phyloP scores from a whole-genome alignment of 148 eudicot genomes.

The Arbutus unedo region DNA sequence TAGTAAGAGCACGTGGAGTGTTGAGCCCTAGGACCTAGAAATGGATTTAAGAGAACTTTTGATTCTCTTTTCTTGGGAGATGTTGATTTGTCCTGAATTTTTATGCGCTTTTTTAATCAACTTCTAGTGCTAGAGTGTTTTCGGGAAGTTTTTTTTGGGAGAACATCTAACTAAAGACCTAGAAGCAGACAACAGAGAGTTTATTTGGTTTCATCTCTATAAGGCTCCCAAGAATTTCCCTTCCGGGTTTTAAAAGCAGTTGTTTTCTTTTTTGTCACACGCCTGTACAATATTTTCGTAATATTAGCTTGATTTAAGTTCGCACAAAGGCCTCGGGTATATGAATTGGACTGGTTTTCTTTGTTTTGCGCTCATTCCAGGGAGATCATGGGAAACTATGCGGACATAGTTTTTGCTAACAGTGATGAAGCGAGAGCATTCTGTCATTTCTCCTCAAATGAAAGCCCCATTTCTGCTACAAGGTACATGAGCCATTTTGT shows the following conservation, averaged over 20 bases:
- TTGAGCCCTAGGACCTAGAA: neutral
- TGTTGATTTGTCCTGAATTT: neutral
- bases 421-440: constrained; percentile 89
- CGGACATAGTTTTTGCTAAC: constrained; percentile 83
- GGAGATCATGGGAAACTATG: constrained; percentile 88
- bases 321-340: neutral
- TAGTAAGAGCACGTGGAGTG: neutral
- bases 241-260: neutral
- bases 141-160: neutral
- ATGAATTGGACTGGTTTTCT: neutral
- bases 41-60: constrained; percentile 1
- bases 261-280: neutral
- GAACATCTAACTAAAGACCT: neutral
- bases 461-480: constrained; percentile 67
- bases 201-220: neutral
- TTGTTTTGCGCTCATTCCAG: constrained; percentile 33
- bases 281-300: neutral
- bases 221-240: neutral
- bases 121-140: neutral
- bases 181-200: neutral
- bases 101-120: neutral
- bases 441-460: constrained; percentile 70
- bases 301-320: constrained; percentile 1
- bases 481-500: constrained; percentile 92
- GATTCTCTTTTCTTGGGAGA: neutral